phyloP scores from a whole-genome alignment of 1,139 yeast genomes.

The Citeromyces hawaiiensis region DNA sequence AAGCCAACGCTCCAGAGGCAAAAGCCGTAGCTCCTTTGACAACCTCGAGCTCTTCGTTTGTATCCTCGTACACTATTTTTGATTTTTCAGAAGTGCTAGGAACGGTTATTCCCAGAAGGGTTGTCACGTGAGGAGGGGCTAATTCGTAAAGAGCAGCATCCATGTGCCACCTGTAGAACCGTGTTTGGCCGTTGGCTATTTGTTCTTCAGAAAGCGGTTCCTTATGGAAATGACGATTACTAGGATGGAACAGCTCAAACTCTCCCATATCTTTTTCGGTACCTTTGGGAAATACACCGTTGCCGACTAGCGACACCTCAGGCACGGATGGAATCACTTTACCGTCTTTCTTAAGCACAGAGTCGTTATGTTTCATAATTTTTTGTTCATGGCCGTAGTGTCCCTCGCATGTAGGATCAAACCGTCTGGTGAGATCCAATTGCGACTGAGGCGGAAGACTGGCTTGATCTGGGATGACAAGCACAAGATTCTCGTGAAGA shows the following conservation, averaged over 20 bases:
- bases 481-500: constrained; percentile 52
- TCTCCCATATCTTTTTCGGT: constrained; percentile 60
- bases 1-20: constrained; percentile 70
- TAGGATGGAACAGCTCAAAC: constrained; percentile 64
- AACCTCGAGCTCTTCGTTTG: constrained; percentile 47
- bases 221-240: constrained; percentile 70
- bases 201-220: constrained; percentile 49
- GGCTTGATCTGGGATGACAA: constrained; percentile 60
- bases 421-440: constrained; percentile 56
- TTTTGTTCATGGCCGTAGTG: constrained; percentile 72
- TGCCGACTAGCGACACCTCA: constrained; percentile 82
- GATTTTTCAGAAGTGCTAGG: constrained; percentile 40
- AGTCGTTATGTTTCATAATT: constrained; percentile 65
- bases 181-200: constrained; percentile 44
- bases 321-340: constrained; percentile 70
- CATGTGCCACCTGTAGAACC: constrained; percentile 88
- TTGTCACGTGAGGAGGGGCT: constrained; percentile 77
- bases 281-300: constrained; percentile 54
- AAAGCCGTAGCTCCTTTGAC: constrained; percentile 84
- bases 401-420: constrained; percentile 62
- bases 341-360: constrained; percentile 72
- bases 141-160: constrained; percentile 79
- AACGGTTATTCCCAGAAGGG: constrained; percentile 71
- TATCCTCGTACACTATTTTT: constrained; percentile 52
- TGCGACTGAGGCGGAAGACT: constrained; percentile 60